Conservation (phyloP, 2,329 filamentous ascomycete genomes). For the Bipolaris zeicola region DNA sequence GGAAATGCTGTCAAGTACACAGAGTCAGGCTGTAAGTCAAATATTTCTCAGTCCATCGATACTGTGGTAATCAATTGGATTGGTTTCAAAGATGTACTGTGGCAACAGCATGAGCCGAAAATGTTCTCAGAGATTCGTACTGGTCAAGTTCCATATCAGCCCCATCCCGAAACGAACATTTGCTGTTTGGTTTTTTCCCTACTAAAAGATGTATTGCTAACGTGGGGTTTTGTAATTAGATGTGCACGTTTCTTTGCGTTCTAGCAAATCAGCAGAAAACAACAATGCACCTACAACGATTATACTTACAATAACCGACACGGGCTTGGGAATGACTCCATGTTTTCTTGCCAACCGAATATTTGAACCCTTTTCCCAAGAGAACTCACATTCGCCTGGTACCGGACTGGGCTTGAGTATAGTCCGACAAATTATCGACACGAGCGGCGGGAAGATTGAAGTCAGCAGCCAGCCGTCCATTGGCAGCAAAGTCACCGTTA, state of each 20-base stretch:
- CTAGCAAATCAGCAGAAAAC: constrained; percentile 2
- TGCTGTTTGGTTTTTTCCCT: too few relatives aligned
- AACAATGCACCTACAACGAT: constrained; percentile 19
- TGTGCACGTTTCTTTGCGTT: constrained; percentile 35
- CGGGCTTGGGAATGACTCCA: constrained; percentile 43
- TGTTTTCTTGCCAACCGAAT: constrained; percentile 39
- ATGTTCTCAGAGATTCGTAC: background rate
- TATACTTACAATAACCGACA: constrained; percentile 46
- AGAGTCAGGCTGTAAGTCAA: constrained; percentile 25
- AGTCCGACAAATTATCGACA: constrained; percentile 37
- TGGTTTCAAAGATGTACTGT: background rate
- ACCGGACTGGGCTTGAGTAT: constrained; percentile 40
- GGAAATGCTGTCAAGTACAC: constrained; percentile 49
- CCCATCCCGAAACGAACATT: too few relatives aligned
- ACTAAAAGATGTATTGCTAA: background rate
- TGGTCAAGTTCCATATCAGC: background rate
- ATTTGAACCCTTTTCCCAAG: constrained; percentile 46
- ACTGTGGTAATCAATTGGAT: background rate
- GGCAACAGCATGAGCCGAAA: background rate
- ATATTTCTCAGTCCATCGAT: background rate
- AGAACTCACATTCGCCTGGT: constrained; percentile 31
- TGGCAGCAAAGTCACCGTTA: constrained; percentile 28
- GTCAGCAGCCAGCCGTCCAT: constrained; percentile 28
- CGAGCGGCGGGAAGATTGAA: constrained; percentile 37
- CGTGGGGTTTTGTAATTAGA: constrained; percentile 1